phyloP scores from a whole-genome alignment of 345 rosid genomes.

The Toxicodendron radicans region DNA sequence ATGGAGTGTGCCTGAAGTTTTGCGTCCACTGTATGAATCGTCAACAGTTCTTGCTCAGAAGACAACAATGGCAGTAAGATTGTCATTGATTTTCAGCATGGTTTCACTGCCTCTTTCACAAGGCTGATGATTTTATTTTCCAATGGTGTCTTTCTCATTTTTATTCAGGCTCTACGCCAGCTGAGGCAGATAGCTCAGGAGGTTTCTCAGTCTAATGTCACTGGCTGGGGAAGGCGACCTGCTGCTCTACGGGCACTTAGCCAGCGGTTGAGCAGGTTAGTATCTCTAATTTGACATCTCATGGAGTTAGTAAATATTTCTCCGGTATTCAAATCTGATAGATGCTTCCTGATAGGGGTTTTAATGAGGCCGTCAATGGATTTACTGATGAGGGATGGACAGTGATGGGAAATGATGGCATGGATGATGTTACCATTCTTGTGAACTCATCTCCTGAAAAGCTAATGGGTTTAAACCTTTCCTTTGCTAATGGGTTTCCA shows the following conservation, averaged over 20 bases:
- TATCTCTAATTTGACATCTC: slow-evolving; percentile 15
- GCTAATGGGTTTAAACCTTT: slow-evolving; percentile 85
- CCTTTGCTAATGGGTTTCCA: slow-evolving; percentile 80
- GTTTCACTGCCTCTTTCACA: not conserved
- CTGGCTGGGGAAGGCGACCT: slow-evolving; percentile 94
- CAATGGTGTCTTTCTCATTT: slow-evolving; percentile 7
- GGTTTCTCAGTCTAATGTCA: slow-evolving; percentile 73
- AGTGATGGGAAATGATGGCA: slow-evolving; percentile 81
- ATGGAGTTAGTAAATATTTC: not conserved
- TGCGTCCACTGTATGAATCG: slow-evolving; percentile 94
- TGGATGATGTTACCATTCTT: slow-evolving; percentile 94
- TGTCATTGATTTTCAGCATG: not conserved
- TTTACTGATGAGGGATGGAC: slow-evolving; percentile 99
- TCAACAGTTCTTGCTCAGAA: slow-evolving; percentile 95
- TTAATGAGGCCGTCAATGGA: slow-evolving; percentile 95
- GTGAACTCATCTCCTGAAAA: slow-evolving; percentile 94
- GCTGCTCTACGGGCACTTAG: slow-evolving; percentile 91
- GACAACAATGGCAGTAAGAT: slow-evolving; percentile 92
- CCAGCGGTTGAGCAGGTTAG: slow-evolving; percentile 95
- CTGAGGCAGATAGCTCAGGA: slow-evolving; percentile 95
- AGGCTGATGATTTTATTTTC: slow-evolving; percentile 11
- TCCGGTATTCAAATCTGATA: slow-evolving; percentile 17
- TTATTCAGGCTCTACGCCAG: slow-evolving; percentile 79
- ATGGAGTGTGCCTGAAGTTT: slow-evolving; percentile 98
- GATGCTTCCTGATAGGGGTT: slow-evolving; percentile 58